Base-by-base conservation (phyloP, 768 basidiomycete genomes). In the Gymnopilus dilepis region DNA sequence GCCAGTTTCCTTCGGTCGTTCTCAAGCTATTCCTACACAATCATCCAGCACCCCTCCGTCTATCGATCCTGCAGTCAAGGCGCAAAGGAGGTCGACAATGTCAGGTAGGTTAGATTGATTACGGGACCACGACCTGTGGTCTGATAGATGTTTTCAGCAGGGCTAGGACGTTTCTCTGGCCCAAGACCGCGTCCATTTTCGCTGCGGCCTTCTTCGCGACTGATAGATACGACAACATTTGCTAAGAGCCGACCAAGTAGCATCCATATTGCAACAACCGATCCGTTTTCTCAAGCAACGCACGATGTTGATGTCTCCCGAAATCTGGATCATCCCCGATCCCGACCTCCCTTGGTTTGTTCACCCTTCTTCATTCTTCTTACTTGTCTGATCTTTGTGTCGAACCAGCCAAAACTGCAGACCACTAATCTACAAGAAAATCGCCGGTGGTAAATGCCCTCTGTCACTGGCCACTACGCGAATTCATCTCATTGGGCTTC, bases 101-200 rank as follows among this genome's bases (percentile, higher is more conserved):
- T 30, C 47, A 30, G 47, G 47, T 50, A 19, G 17, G 28, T 28
- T 4, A 8, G n/a, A 28, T 31, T 19, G 8, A 21, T 31, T 9
- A n/a, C 15, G 15, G 9, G 17, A 3, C 28, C 17, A 5, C 4
- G 17, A 50, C 31, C 5, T 6, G 6, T 17, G 19, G 31, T 31
- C 24, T 26, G 47, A 50, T 6, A 2, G 47, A 48, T 26, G 24
- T 15, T 6, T 50, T n/a, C 26, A 50, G 17, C 47, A 50, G 47
- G 47, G 31, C 17, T 31, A 30, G 47, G 47, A n/a, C 47, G 47
- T n/a, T 50, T 50, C 15, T 50, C 47, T 50, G 47, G 47, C 11
- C 47, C 47, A 28, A 28, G 47, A 31, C 47, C 47, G 11, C 47
- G 47, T 50, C 47, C 47, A n/a, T 50, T 50, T n/a, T 17, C 13